Evolutionary conservation across 192 early-diverging fungal species (phyloP), one percentile per base, ranked within the genome.

Genomic region (Polychytrium aggregatum): DNA sequence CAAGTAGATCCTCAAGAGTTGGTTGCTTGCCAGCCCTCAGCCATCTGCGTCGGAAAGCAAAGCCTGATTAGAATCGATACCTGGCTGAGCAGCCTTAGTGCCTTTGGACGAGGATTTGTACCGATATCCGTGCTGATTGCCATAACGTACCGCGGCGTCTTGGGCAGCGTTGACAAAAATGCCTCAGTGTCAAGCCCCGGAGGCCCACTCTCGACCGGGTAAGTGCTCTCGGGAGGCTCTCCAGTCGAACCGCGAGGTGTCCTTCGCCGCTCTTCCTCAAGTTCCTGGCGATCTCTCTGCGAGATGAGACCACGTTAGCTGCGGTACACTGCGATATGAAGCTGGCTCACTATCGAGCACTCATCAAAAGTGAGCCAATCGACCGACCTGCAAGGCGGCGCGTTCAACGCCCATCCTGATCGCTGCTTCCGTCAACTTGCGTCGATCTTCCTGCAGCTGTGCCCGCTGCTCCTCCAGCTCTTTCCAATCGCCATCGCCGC

Each of bases 341-440:
- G 33, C 14, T 3, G 20, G 29, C 9, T 33, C 14, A 18, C 18
- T 8, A n/a, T n/a, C n/a, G n/a, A n/a, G n/a, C n/a, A 36, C 10
- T 33, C 36, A 7, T 35, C 5, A 29, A 55, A 22, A 37, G 1
- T 48, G 21, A 11, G 33, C n/a, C n/a, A n/a, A n/a, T n/a, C n/a
- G n/a, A 37, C 21, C 18, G 11, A 67, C 61, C 50, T 64, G 59
- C 25, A 72, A 43, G 3, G 52, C 64, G 8, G 56, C 57, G 39
- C 86, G 70, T 46, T 88, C 83, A 17, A 77, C 52, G 18, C 82
- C 86, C 1, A 88, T 57, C 53, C 76, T 58, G 16, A 86, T 72
- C 13, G 83, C 84, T 3, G 81, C 80, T 33, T 83, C 76, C 0
- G 83, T 81, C 39, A 88, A 78, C 49, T 68, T 70, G 21, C 57